Conservation (phyloP, 2,329 filamentous ascomycete genomes). For the Epicoccum nigrum region DNA sequence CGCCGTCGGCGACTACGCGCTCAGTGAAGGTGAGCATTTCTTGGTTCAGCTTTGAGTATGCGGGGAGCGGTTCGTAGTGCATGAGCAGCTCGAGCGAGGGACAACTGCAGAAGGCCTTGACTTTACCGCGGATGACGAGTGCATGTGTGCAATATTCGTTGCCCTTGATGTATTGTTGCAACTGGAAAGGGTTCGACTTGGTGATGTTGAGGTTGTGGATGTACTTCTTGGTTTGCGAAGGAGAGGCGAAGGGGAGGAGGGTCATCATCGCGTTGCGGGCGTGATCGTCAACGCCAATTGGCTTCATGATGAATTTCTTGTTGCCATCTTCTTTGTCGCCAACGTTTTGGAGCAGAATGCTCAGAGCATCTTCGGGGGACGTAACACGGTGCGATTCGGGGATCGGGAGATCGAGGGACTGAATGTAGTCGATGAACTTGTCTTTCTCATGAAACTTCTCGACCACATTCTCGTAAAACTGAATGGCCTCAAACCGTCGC, state of each 20-base stretch:
- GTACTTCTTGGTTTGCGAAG: conserved; percentile 60
- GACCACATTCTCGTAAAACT: conserved; percentile 65
- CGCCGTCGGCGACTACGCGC: conserved; percentile 59
- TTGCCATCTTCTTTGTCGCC: conserved; percentile 19
- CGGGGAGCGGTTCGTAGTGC: conserved; percentile 67
- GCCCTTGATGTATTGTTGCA: conserved; percentile 70
- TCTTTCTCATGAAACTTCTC: conserved; percentile 68
- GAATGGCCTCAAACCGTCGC: conserved; percentile 66
- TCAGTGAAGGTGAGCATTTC: conserved; percentile 71
- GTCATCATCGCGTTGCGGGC: conserved; percentile 66
- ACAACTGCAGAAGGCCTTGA: conserved; percentile 72
- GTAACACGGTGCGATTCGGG: conserved; percentile 59
- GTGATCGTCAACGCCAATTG: conserved; percentile 66
- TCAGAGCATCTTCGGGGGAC: conserved; percentile 59
- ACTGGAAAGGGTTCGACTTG: conserved; percentile 63
- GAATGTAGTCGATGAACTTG: conserved; percentile 66
- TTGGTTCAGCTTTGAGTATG: conserved; percentile 59
- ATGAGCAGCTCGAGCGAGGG: conserved; percentile 67
- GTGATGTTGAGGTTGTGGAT: conserved; percentile 63
- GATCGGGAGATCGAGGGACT: conserved; percentile 49
- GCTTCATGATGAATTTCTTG: conserved; percentile 69
- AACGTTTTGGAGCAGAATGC: conserved; percentile 52
- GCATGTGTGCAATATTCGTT: conserved; percentile 75
- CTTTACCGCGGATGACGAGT: conserved; percentile 67
- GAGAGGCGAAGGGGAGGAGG: conserved; percentile 63